Evolutionary conservation across 371 early-diverging fungal genomes (phyloP), one percentile per base, ranked within the genome.

Genomic region (Saksenaea vasiformis): DNA sequence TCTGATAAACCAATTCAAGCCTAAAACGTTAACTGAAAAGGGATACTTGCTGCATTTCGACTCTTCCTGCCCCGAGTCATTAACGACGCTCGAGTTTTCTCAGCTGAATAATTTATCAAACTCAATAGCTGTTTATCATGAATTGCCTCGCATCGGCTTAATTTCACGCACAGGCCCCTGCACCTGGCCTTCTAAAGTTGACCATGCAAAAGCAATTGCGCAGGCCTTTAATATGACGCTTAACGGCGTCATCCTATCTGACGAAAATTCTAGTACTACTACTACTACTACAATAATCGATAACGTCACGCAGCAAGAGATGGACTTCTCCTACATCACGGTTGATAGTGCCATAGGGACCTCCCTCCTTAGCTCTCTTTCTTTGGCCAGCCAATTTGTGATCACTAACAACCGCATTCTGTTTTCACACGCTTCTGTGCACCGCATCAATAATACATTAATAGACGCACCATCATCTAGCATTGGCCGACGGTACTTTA

Each of bases 111-210:
- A 65, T n/a, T 27, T 34, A 7, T 28, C 60, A 0, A 2, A 19
- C 10, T 65, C 54, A 28, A 22, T 27, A 51, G 54, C 36, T 39
- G 17, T 22, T n/a, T 47, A 15, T 57, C 15, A 19, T 17, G 7
- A 36, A 0, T n/a, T 65, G 24, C 56, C 34, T 9, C 54, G 60
- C 31, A 38, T 67, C 7, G 68, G 55, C 17, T 28, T 62, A 13
- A 54, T 67, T 11, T 27, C 62, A 1, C 68, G 58, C n/a, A 55
- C 55, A 5, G 67, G 35, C 27, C 19, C 22, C 22, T 67, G 60
- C 55, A 56, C 68, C 2, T 67, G 62, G 62, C 43, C 68, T 7
- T 37, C 54, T 13, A 67, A 67, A 58, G 24, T 59, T 3, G 35
- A 47, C 26, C 58, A 55, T 35, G 62, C 60, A 3, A 19, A 43